Conservation (phyloP, 208 protist species). For the Kentomonas sorsogonicus region DNA sequence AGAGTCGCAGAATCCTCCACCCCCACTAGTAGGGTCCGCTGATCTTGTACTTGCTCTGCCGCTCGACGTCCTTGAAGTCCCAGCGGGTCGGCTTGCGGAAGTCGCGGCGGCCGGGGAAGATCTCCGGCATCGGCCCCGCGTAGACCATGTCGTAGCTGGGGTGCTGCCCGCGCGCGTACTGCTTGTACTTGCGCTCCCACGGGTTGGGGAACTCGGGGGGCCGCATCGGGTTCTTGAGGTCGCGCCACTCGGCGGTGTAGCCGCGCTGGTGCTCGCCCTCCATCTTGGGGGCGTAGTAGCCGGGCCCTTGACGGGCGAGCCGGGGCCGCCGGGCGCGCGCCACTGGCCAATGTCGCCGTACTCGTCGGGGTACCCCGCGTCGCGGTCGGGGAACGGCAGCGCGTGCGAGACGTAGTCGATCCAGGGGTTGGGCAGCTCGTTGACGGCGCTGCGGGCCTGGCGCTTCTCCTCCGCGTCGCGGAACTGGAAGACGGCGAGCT, state of each 20-base stretch:
- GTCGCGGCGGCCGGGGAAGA: constrained; percentile 81
- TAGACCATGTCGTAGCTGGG: constrained; percentile 90
- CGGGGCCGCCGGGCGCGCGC: constrained; percentile 78
- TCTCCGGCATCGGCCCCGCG: constrained; percentile 87
- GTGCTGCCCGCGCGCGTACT: constrained; percentile 87
- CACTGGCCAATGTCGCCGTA: constrained; percentile 90
- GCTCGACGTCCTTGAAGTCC: constrained; percentile 89
- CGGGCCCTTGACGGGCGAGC: constrained; percentile 80
- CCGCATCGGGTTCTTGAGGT: constrained; percentile 82
- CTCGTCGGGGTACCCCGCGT: constrained; percentile 87
- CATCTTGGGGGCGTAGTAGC: constrained; percentile 87
- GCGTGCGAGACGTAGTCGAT: constrained; percentile 86
- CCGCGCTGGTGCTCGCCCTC: constrained; percentile 81
- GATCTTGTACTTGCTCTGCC: constrained; percentile 82
- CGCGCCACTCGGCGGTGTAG: constrained; percentile 88
- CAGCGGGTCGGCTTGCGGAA: constrained; percentile 86
- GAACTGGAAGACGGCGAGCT: constrained; percentile 89
- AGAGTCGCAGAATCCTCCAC: too few relatives aligned
- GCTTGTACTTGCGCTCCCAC: constrained; percentile 88
- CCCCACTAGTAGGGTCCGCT: constrained; percentile 73
- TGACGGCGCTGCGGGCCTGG: constrained; percentile 56
- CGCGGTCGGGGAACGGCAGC: constrained; percentile 85
- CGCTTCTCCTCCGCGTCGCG: constrained; percentile 83
- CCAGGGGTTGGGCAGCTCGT: constrained; percentile 86
- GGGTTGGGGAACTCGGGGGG: constrained; percentile 80